Conservation (phyloP, 164 flowering plant species). For the Amborella trichopoda region DNA sequence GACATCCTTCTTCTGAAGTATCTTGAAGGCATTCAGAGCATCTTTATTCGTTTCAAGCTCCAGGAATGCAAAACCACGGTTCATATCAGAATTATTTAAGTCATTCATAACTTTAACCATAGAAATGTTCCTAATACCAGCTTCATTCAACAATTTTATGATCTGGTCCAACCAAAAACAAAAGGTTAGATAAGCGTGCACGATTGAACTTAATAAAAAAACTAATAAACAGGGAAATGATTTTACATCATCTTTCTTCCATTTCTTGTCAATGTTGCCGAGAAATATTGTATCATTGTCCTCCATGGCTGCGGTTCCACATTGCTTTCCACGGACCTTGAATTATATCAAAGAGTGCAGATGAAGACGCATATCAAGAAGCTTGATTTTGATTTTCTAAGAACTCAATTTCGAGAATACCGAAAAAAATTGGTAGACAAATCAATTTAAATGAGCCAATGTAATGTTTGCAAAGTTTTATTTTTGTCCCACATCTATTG, state of each 20-base stretch:
- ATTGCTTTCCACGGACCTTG: conserved; percentile 30
- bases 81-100: conserved; percentile 15
- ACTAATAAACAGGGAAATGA: not conserved
- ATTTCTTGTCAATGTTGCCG: conserved; percentile 25
- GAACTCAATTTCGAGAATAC: too few species aligned
- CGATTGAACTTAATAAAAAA: not conserved
- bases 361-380: too few species aligned
- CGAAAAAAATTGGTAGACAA: too few species aligned
- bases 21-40: conserved; percentile 28
- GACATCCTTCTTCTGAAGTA: conserved; percentile 24
- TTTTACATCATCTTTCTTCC: conserved; percentile 33
- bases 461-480: too few species aligned
- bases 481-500: too few species aligned
- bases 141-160: conserved; percentile 12
- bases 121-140: conserved; percentile 24
- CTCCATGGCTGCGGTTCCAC: conserved; percentile 23
- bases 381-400: too few species aligned
- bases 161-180: conserved; percentile 11
- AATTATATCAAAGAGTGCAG: too few species aligned
- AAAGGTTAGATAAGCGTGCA: not conserved
- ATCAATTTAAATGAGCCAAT: too few species aligned
- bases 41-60: conserved; percentile 27
- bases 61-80: conserved; percentile 38
- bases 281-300: conserved; percentile 32
- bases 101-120: conserved; percentile 21